Percentiles rank a stretch among this genome's conserved stretches.
Conservation (phyloP, 2,329 filamentous ascomycete genomes). For the Camptophora hylomeconis region DNA sequence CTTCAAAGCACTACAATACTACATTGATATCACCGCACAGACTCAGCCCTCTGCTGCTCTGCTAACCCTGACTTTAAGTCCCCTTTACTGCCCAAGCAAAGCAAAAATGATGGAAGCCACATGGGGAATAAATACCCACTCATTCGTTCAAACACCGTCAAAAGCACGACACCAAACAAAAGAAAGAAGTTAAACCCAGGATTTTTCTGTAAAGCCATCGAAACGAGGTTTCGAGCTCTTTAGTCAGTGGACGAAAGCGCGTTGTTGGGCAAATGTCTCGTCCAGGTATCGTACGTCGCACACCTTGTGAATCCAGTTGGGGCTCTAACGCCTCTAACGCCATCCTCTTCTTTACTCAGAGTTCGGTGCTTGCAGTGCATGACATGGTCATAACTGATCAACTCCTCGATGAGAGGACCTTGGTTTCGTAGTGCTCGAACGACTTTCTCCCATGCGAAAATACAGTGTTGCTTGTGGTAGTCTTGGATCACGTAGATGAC, state of each 20-base stretch:
- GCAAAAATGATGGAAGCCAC: too few relatives aligned
- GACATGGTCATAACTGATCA: conserved; percentile 14
- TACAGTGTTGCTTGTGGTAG: conserved; percentile 13
- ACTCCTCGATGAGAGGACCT: conserved; percentile 10
- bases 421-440: conserved; percentile 13
- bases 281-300: conserved; percentile 13
- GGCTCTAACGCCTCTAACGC: conserved; percentile 9
- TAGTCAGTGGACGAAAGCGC: conserved; percentile 9
- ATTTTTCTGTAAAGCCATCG: too few relatives aligned
- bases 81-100: too few relatives aligned
- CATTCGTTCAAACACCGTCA: too few relatives aligned
- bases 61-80: too few relatives aligned
- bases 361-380: conserved; percentile 12
- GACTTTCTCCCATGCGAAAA: conserved; percentile 14
- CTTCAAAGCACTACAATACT: too few relatives aligned
- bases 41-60: too few relatives aligned
- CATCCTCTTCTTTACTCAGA: conserved; percentile 6
- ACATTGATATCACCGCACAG: too few relatives aligned
- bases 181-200: too few relatives aligned
- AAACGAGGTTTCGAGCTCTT: too few relatives aligned
- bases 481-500: conserved; percentile 8
- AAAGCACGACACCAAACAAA: too few relatives aligned
- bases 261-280: conserved; percentile 9
- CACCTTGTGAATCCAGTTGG: conserved; percentile 14
- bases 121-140: too few relatives aligned